Base-by-base conservation (phyloP, 805 yeast species). In the Monosporozyma solicola region DNA sequence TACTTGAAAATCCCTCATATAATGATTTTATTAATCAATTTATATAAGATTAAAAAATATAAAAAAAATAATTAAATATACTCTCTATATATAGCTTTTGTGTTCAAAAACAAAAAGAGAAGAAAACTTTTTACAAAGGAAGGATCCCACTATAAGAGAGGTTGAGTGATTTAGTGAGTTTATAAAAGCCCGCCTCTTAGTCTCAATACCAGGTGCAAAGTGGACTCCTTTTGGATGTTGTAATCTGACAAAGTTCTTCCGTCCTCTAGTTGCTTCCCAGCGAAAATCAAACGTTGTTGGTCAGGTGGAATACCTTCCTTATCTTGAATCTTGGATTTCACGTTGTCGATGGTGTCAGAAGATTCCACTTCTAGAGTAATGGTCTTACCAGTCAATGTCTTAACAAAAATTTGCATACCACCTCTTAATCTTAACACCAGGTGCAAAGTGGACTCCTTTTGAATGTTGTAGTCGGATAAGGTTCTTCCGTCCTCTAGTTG, bases 351-450 rank as follows among this genome's bases (percentile, higher is more conserved):
- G 55, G 96, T 87, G 78, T 89, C 96, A 48, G 95, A 87, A 52
- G 96, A 87, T 75, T 88, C 96, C 58, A 88, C 96, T 76, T 89
- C 95, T 57, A 87, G 78, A 60, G 96, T 88, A 77, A 91, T 90
- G 71, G 97, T 54, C 53, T 58, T 59, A 50, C 73, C 72, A 29
- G 71, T 68, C 49, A 68, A 61, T 41, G 71, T 68, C 58, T 67
- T 68, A 57, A 68, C 71, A 41, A 69, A 70, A 43, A 69, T 65
- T 63, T 74, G 74, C 69, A 67, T 66, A 72, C 85, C 87, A 78
- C 87, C 88, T 78, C 87, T 80, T 64, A 83, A 74, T 80, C 89
- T 81, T 56, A 83, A 71, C 35, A 83, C 88, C 73, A 83, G 77
- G 68, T 83, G 88, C 11, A 82, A 66, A 27, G 87, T 82, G 20